Evolutionary conservation across 2,329 filamentous ascomycete genomes (phyloP).

Genomic region (Trichoderma sp.): DNA sequence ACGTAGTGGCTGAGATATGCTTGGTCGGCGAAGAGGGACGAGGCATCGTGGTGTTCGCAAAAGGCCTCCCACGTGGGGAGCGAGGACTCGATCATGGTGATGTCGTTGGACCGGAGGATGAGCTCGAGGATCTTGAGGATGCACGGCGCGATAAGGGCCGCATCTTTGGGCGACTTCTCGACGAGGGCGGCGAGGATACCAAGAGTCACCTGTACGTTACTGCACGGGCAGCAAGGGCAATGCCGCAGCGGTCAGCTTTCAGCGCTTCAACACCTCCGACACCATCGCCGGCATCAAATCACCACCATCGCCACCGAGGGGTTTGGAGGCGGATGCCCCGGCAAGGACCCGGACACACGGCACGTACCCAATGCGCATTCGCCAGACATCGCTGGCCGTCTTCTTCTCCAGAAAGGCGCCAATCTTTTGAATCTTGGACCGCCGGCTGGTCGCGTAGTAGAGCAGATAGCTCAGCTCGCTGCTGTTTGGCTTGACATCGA

Average conservation of each 20-base stretch:
- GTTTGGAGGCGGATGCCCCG: constrained; percentile 13
- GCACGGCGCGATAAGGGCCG: constrained; percentile 81
- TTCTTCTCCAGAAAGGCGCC: constrained; percentile 92
- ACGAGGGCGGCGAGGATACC: constrained; percentile 89
- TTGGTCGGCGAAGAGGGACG: constrained; percentile 80
- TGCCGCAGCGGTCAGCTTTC: constrained; percentile 12
- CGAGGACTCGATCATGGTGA: constrained; percentile 89
- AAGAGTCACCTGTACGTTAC: constrained; percentile 91
- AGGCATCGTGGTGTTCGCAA: constrained; percentile 83
- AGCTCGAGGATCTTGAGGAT: constrained; percentile 81
- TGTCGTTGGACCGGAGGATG: constrained; percentile 80
- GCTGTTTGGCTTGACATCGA: constrained; percentile 92
- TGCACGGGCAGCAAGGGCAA: constrained; percentile 34
- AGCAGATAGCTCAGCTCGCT: constrained; percentile 96
- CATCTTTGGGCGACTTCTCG: constrained; percentile 86
- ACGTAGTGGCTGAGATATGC: constrained; percentile 80
- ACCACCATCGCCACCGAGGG: constrained; percentile 3
- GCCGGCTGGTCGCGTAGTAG: constrained; percentile 92
- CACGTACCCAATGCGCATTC: constrained; percentile 75
- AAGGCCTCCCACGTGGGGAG: constrained; percentile 83
- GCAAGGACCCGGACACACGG: not conserved
- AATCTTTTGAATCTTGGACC: constrained; percentile 95
- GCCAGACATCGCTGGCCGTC: constrained; percentile 87
- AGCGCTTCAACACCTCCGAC: not conserved
- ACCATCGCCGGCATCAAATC: not conserved